Base-by-base conservation (phyloP, 1,139 yeast genomes). In the Taphrina betulina region DNA sequence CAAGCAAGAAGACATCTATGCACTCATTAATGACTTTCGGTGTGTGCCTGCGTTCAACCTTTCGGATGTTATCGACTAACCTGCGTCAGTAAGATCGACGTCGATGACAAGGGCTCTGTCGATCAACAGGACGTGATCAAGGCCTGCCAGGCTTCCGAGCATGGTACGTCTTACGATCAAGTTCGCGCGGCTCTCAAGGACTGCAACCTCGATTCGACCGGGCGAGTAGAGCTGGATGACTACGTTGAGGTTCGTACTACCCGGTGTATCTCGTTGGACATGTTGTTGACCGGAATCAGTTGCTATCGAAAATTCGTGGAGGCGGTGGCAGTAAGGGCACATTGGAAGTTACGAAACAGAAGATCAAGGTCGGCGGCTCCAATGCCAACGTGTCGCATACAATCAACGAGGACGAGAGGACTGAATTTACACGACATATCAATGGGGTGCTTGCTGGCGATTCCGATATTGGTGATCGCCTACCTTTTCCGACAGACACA, bases 351-450 rank as follows among this genome's bases (percentile, higher is more conserved):
- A 50, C 12, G 42, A 58, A 20, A 62, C 53, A 20, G 61, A 57
- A 41, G 55, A 89, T 89, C 66, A 84, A 92, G 44, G 92, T 86
- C 59, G 79, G 87, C 55, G 90, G 95, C 34, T 79, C 85, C 51
- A 82, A 92, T 20, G 79, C 92, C 0, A 96, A 96, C 51, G 87
- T 95, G n/a, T 86, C 96, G 2, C 99, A 92, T 69, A 88, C 96
- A 3, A 89, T 92, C 69, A 89, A 92, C 69, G 97, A 92, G 65
- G 99, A 92, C 76, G 99, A 92, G 73, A 80, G 96, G 69, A 77
- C 87, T 26, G 97, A 89, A 74, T 92, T 92, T 71, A 92, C 98
- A 4, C 81, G 95, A 68, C 99, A 92, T 71, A 90, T 92, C 71
- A 92, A 92, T 71, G 79, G 89, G 46, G 96, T 89, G 5, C 78